Evolutionary conservation across 1,284 basidiomycete species (phyloP).

Genomic region (Quambalaria eucalypti): DNA sequence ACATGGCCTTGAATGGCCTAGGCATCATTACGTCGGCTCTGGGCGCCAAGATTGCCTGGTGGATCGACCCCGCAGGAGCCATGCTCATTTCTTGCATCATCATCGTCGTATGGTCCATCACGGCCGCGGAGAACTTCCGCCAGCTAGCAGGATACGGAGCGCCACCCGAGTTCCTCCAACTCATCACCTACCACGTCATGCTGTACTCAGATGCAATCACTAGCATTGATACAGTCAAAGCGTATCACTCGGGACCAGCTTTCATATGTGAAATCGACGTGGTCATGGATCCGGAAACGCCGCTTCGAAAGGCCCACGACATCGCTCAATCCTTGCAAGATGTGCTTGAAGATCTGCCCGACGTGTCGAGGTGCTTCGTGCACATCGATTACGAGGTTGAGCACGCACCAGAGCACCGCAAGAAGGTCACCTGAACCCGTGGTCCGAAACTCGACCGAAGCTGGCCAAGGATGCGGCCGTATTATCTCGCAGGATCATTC

Average conservation of each 20-base stretch:
- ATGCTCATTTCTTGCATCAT: conserved; percentile 65
- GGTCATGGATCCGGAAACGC: conserved; percentile 80
- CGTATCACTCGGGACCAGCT: conserved; percentile 54
- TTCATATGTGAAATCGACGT: conserved; percentile 92
- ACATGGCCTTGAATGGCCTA: conserved; percentile 51
- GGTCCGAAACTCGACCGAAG: no score
- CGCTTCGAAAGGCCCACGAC: conserved; percentile 85
- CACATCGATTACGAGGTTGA: conserved; percentile 36
- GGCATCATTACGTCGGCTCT: conserved; percentile 83
- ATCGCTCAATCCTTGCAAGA: conserved; percentile 84
- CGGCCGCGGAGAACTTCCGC: conserved; percentile 59
- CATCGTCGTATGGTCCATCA: conserved; percentile 63
- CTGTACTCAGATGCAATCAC: conserved; percentile 66
- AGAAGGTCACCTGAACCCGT: no score
- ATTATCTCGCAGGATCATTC: no score
- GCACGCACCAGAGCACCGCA: conserved; percentile 31
- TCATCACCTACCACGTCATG: conserved; percentile 73
- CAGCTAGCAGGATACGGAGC: conserved; percentile 84
- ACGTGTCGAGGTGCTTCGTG: conserved; percentile 58
- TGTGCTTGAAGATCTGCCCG: conserved; percentile 80
- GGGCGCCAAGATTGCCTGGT: conserved; percentile 77
- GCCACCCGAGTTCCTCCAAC: conserved; percentile 76
- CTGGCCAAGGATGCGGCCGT: no score
- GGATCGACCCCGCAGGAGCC: conserved; percentile 73
- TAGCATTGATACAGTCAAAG: conserved; percentile 63